These are phyloP conservation scores for Xylaria multiplex DNA, from an alignment of 2,329 filamentous ascomycete species.

Conservation along the genomic window DNA sequence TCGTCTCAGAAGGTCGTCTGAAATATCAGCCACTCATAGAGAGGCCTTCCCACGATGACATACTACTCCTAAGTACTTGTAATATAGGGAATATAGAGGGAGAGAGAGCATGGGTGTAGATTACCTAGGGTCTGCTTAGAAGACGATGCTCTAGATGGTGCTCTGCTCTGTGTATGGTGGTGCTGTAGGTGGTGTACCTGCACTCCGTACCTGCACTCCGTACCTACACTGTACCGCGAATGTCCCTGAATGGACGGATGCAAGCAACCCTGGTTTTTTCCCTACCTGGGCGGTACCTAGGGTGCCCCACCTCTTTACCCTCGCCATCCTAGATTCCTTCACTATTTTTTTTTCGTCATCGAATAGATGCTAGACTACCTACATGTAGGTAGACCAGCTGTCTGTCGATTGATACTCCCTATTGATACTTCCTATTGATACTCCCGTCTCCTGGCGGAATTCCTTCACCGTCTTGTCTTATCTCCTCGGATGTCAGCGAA, in stretches of 20 bases:
- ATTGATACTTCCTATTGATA: background rate
- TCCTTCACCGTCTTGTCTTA: no score
- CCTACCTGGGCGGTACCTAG: no score
- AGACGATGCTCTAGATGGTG: no score
- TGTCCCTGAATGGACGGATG: slow-evolving; percentile 3
- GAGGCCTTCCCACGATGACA: slow-evolving; percentile 8
- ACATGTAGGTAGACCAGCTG: background rate
- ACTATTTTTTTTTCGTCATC: slow-evolving; percentile 21
- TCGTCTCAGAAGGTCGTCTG: slow-evolving; percentile 11
- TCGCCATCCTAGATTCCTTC: slow-evolving; percentile 11
- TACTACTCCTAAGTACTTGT: no score
- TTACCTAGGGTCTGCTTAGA: no score
- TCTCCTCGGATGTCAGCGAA: slow-evolving; percentile 17
- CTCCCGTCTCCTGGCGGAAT: background rate
- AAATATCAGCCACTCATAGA: slow-evolving; percentile 18
- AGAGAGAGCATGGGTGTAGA: slow-evolving; percentile 2
- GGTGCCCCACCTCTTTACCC: slow-evolving; percentile 21
- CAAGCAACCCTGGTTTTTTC: slow-evolving; percentile 4
- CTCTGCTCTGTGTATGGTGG: no score
- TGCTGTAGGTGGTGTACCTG: no score
- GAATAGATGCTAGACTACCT: slow-evolving; percentile 6
- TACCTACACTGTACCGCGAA: background rate
- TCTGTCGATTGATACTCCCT: slow-evolving; percentile 5
- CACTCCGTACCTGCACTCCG: background rate
- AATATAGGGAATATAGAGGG: no score